Evolutionary conservation across 352 stramenopile species (phyloP).

Genomic region (Phytophthora tubulina): DNA sequence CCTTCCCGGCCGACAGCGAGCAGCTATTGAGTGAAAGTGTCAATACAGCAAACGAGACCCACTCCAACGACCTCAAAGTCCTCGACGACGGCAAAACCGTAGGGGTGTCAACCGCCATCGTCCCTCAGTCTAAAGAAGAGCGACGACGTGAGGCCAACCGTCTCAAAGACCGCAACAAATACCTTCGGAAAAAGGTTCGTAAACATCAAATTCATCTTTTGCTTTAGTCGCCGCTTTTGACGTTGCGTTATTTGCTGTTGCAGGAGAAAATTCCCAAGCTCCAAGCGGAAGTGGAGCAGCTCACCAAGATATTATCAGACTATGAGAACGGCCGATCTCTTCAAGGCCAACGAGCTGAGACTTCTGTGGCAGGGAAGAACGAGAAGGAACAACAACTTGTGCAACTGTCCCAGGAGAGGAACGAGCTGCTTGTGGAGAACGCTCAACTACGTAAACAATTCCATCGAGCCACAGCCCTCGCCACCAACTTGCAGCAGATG

Average conservation of each 20-base stretch:
- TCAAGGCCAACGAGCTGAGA: neutral
- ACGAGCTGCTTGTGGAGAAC: conserved; percentile 38
- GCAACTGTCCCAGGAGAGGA: conserved; percentile 31
- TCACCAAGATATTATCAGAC: conserved; percentile 25
- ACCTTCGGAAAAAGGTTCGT: conserved; percentile 45
- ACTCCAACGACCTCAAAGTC: conserved; percentile 4
- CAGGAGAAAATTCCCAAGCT: conserved; percentile 38
- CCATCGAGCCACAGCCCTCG: conserved; percentile 19
- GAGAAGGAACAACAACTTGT: conserved; percentile 25
- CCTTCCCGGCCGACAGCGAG: conserved; percentile 33
- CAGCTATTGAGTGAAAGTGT: conserved; percentile 23
- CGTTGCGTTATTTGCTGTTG: neutral
- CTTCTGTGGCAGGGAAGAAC: conserved; percentile 1
- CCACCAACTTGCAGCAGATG: conserved; percentile 34
- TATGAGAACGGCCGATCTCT: conserved; percentile 19
- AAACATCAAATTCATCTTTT: neutral
- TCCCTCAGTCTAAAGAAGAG: conserved; percentile 28
- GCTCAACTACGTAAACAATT: conserved; percentile 40
- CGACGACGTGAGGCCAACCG: conserved; percentile 30
- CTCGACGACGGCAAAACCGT: neutral
- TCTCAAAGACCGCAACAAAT: conserved; percentile 43
- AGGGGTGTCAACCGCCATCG: neutral
- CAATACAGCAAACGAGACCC: neutral
- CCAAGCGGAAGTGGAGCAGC: conserved; percentile 28
- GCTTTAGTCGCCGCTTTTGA: neutral